Conservation (phyloP, 148 eudicot species). For the Silene uniflora region DNA sequence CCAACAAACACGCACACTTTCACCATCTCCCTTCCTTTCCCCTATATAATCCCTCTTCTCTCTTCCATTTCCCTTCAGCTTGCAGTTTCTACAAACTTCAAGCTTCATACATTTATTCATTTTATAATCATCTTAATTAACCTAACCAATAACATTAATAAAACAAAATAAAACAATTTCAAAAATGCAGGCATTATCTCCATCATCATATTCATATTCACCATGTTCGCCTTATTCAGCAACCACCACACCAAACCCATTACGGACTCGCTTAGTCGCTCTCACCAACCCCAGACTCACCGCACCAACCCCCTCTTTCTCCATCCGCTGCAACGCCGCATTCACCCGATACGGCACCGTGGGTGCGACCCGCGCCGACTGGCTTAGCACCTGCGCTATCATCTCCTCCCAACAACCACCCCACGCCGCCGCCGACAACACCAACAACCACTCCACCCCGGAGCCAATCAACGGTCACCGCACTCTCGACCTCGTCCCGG, state of each 20-base stretch:
- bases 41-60: slow-evolving; percentile 32
- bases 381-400: slow-evolving; percentile 83
- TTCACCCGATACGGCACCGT: slow-evolving; percentile 26
- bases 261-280: slow-evolving; percentile 5
- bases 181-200: slow-evolving; percentile 53
- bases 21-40: not conserved
- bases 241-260: slow-evolving; percentile 31
- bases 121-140: not conserved
- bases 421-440: slow-evolving; percentile 13
- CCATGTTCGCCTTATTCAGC: not conserved
- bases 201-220: not conserved
- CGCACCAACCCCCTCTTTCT: slow-evolving; percentile 35
- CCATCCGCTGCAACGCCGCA: slow-evolving; percentile 34
- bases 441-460: not conserved
- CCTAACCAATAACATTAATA: not conserved
- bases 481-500: slow-evolving; percentile 54
- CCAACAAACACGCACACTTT: slow-evolving; percentile 28
- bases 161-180: not conserved
- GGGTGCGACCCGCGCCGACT: slow-evolving; percentile 49
- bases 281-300: slow-evolving; percentile 19
- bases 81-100: slow-evolving; percentile 46
- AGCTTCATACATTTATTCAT: slow-evolving; percentile 25
- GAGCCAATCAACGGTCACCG: slow-evolving; percentile 52
- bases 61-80: slow-evolving; percentile 40
- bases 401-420: slow-evolving; percentile 54